Conservation (phyloP, 2,329 filamentous ascomycete genomes). For the Colletotrichum sp. region DNA sequence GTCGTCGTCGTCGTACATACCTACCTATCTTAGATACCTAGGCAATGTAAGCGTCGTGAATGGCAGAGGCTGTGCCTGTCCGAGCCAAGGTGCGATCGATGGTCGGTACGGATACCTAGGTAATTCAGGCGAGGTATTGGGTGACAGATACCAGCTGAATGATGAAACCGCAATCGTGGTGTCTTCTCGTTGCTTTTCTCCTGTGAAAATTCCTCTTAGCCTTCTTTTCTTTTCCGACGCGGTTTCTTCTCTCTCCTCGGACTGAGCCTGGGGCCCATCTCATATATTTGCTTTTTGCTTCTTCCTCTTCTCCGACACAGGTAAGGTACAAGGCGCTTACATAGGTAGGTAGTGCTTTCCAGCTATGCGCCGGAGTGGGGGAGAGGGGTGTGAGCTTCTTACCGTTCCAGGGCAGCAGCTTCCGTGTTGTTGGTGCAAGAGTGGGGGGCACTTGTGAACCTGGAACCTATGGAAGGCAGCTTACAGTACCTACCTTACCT, state of each 20-base stretch:
- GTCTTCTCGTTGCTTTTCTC: not conserved
- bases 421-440: slow-evolving; percentile 11
- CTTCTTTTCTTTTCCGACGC: not conserved
- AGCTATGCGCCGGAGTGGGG: not conserved
- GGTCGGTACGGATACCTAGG: not conserved
- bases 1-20: not conserved
- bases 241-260: not conserved
- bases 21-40: too few relatives aligned
- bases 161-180: not conserved
- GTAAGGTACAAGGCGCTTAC: not conserved
- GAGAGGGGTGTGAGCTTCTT: not conserved
- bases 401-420: not conserved
- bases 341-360: not conserved
- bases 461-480: too few relatives aligned
- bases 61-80: slow-evolving; percentile 5
- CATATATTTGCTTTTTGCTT: not conserved
- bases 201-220: not conserved
- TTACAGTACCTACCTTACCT: too few relatives aligned
- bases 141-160: not conserved
- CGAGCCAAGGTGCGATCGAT: not conserved
- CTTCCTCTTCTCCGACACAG: not conserved
- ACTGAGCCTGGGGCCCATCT: not conserved
- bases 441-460: not conserved
- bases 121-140: not conserved
- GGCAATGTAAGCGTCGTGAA: not conserved